phyloP scores from a whole-genome alignment of 179 eudicot genomes.

The Beta corolliflora region DNA sequence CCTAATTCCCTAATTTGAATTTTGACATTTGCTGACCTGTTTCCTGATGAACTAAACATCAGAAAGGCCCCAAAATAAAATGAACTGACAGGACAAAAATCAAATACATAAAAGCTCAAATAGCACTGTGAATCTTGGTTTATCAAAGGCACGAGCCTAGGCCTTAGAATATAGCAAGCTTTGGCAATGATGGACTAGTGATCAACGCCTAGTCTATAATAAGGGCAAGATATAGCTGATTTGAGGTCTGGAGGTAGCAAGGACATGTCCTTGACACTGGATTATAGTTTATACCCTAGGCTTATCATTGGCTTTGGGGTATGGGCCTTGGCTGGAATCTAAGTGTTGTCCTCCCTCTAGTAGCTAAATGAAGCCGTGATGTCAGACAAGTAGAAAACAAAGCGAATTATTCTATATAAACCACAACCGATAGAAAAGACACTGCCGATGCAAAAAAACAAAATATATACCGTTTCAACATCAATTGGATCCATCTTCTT shows the following conservation, averaged over 20 bases:
- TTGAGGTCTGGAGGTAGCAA: neutral
- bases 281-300: neutral
- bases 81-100: too few relatives aligned
- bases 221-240: neutral
- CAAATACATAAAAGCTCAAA: too few relatives aligned
- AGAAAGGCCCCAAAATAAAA: too few relatives aligned
- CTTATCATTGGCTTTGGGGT: neutral
- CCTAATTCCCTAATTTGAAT: too few relatives aligned
- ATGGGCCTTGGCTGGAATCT: neutral
- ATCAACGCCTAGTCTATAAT: neutral
- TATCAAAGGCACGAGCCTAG: too few relatives aligned
- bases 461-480: conserved; percentile 75
- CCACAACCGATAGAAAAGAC: neutral
- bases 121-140: too few relatives aligned
- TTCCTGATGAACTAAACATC: too few relatives aligned
- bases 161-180: neutral
- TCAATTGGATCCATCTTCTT: conserved; percentile 96
- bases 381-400: neutral
- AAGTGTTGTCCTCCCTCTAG: neutral
- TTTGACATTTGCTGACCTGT: too few relatives aligned
- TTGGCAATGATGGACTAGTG: neutral
- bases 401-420: neutral
- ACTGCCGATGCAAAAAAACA: neutral
- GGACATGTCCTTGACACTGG: neutral
- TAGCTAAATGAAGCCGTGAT: neutral